phyloP scores from a whole-genome alignment of 345 rosid genomes.

The Aquilaria sinensis region DNA sequence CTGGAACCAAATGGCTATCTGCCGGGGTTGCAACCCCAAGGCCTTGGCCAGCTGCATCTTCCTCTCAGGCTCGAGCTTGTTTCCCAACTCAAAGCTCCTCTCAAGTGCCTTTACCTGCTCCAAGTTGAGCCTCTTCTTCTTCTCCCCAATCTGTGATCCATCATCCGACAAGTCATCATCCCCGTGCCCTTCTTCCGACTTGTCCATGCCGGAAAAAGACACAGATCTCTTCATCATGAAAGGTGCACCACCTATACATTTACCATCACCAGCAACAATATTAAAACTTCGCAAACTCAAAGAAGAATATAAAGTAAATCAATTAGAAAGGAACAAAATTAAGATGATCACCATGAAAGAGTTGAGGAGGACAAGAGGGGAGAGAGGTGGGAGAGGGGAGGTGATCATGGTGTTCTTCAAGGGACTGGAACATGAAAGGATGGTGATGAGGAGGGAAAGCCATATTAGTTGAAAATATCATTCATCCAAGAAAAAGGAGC shows the following conservation, averaged over 20 bases:
- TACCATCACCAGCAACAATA: not conserved
- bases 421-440: constrained; percentile 60
- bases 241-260: constrained; percentile 40
- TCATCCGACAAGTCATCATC: constrained; percentile 80
- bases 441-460: constrained; percentile 68
- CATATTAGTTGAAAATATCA: constrained; percentile 25
- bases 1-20: constrained; percentile 75
- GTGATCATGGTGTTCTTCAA: constrained; percentile 45
- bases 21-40: constrained; percentile 63
- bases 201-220: constrained; percentile 61
- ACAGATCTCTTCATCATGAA: constrained; percentile 78
- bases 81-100: constrained; percentile 68
- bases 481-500: constrained; percentile 7
- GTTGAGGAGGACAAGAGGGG: constrained; percentile 66
- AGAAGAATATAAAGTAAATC: not conserved
- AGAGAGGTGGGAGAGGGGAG: constrained; percentile 55
- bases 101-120: constrained; percentile 75
- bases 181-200: constrained; percentile 41
- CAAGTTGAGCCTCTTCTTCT: constrained; percentile 66
- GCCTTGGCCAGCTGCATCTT: constrained; percentile 67
- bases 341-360: constrained; percentile 50
- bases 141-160: constrained; percentile 73
- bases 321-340: not conserved
- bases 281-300: not conserved
- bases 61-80: constrained; percentile 78